Evolutionary conservation across 352 stramenopile species (phyloP).

Genomic region (Globisporangium alternatum): DNA sequence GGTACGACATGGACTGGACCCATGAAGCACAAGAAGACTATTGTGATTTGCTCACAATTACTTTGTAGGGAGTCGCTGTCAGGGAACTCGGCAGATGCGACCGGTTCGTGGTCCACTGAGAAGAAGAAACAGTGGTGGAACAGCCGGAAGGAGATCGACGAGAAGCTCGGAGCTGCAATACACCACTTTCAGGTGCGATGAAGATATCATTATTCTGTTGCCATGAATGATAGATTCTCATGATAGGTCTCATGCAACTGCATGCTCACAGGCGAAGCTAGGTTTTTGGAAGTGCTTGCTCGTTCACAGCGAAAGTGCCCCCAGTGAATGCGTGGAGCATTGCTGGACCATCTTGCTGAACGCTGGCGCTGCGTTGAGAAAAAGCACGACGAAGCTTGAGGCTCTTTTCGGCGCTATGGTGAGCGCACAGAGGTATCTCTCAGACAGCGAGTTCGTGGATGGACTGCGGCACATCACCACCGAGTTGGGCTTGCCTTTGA

Average conservation of each 20-base stretch:
- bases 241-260: not conserved
- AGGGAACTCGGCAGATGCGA: conserved; percentile 52
- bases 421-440: conserved; percentile 28
- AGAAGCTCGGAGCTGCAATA: conserved; percentile 36
- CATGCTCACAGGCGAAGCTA: conserved; percentile 29
- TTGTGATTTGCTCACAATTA: not conserved
- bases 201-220: conserved; percentile 1
- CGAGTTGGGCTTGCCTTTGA: conserved; percentile 25
- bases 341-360: conserved; percentile 35
- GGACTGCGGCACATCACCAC: conserved; percentile 36
- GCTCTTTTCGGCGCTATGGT: conserved; percentile 35
- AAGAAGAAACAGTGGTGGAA: conserved; percentile 83
- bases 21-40: not conserved
- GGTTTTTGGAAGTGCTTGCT: conserved; percentile 64
- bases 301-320: conserved; percentile 19
- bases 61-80: conserved; percentile 49
- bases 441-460: conserved; percentile 38
- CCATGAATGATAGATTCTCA: not conserved
- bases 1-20: conserved; percentile 26
- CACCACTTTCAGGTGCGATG: conserved; percentile 48
- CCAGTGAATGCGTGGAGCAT: conserved; percentile 15
- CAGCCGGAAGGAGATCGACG: conserved; percentile 56
- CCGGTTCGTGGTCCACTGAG: conserved; percentile 43
- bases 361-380: conserved; percentile 7
- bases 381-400: conserved; percentile 21